Evolutionary conservation across 768 basidiomycete species (phyloP).

Genomic region (Trichaptum fuscoviolaceum): DNA sequence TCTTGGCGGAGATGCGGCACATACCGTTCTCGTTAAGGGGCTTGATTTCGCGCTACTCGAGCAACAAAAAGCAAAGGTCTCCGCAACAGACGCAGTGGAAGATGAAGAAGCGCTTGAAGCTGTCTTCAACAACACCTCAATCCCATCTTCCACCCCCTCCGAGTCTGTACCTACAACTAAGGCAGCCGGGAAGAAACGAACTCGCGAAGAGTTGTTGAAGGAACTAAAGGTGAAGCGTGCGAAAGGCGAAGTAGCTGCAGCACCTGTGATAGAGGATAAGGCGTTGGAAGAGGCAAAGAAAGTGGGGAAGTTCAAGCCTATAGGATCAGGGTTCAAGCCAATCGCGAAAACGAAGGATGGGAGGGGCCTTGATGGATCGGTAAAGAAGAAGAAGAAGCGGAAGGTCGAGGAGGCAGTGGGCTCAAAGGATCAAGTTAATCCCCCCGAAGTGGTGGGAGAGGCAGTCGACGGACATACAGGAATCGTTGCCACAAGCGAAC

Average conservation of each 20-base stretch:
- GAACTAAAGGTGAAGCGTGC: conserved; percentile 64
- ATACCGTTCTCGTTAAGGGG: conserved; percentile 85
- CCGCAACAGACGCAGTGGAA: conserved; percentile 40
- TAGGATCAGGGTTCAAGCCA: conserved; percentile 55
- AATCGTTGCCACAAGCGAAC: background rate
- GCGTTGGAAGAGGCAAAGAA: conserved; percentile 33
- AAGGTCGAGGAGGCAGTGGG: conserved; percentile 34
- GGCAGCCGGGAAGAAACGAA: conserved; percentile 53
- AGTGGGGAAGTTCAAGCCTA: conserved; percentile 42
- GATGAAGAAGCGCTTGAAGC: conserved; percentile 82
- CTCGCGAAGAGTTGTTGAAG: conserved; percentile 69
- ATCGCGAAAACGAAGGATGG: conserved; percentile 38
- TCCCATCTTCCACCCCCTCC: conserved; percentile 17
- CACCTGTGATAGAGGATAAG: conserved; percentile 17
- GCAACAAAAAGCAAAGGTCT: conserved; percentile 68
- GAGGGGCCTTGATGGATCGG: conserved; percentile 28
- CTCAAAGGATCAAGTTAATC: conserved; percentile 22
- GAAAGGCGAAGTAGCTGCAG: conserved; percentile 21
- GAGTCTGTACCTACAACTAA: conserved; percentile 13
- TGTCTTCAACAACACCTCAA: conserved; percentile 47
- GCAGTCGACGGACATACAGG: conserved; percentile 4
- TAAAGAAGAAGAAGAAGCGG: conserved; percentile 49
- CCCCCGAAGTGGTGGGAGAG: conserved; percentile 9
- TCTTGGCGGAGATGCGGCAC: conserved; percentile 80
- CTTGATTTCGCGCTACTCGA: conserved; percentile 84